Base-by-base conservation (phyloP, 495 filamentous ascomycete genomes). In the Lophium mytilinum region DNA sequence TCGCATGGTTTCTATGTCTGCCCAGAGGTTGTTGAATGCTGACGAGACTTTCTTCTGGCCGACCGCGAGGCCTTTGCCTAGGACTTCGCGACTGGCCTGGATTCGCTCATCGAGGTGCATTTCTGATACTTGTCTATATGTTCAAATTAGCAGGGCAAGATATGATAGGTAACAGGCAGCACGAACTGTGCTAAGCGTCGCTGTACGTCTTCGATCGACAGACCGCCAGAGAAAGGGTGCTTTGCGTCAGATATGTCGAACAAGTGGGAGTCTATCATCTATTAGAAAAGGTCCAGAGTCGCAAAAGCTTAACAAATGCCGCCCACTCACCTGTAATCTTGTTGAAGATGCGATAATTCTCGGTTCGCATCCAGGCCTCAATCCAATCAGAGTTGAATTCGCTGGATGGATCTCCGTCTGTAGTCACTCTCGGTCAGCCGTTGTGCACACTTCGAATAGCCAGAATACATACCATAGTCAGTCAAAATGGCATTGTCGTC, bases 181-280 rank as follows among this genome's bases (percentile, higher is more conserved):
- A 90, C 89, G 67, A 90, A 91, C 71, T 94, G 89, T 15, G 90
- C 83, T 24, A 98, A 78, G 33, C 93, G 81, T 36, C 92, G 80
- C 66, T 97, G 92, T 37, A 98, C 84, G 68, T 98, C 93, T 40
- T 98, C 93, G 61, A 98, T 90, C 0, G 87, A 88, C 39, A 98
- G 76, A 1, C 90, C 91, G n/a, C 93, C 94, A 10, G 92, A 90
- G 71, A 86, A 94, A 2, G 95, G 92, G 71, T 98, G 93, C 46
- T 81, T 83, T 5, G 93, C 93, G 55, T 95, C 89, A 15, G 93
- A 88, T 60, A 98, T 87, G 59, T 95, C 92, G 66, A 95, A 98
- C 4, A 97, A 75, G 62, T 96, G 86, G 14, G 85, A 84, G 61
- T 97, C 93, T 33, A 81, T 30, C 33, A 17, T 41, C 10, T 14